These are phyloP conservation scores for Catunica adiposa DNA, from an alignment of 2,329 filamentous ascomycete genomes.

Conservation along the genomic window DNA sequence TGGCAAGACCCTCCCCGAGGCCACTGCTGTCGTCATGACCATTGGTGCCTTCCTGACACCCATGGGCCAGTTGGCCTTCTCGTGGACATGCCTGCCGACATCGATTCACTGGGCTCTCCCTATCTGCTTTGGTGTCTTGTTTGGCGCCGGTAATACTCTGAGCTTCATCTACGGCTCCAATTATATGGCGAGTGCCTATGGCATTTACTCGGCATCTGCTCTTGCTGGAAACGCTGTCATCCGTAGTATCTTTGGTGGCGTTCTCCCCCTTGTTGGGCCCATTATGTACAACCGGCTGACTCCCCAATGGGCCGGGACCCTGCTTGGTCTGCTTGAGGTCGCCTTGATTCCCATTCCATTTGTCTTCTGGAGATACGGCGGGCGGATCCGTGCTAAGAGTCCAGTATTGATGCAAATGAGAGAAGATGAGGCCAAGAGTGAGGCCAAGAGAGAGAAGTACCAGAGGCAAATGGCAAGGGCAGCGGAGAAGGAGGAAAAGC, in stretches of 20 bases:
- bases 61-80: conserved; percentile 68
- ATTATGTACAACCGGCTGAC: conserved; percentile 53
- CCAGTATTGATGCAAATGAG: conserved; percentile 29
- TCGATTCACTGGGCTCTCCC: conserved; percentile 71
- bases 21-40: conserved; percentile 64
- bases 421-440: conserved; percentile 27
- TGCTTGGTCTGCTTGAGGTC: conserved; percentile 58
- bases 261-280: conserved; percentile 57
- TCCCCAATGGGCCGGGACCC: conserved; percentile 62
- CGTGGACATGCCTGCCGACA: conserved; percentile 67
- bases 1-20: conserved; percentile 57
- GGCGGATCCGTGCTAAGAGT: conserved; percentile 35
- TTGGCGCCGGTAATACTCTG: conserved; percentile 58
- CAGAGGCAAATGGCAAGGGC: not conserved
- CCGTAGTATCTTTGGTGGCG: conserved; percentile 57
- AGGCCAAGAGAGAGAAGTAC: conserved; percentile 11
- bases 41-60: conserved; percentile 60
- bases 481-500: not conserved
- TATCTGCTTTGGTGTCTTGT: conserved; percentile 62
- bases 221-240: conserved; percentile 66
- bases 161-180: conserved; percentile 73
- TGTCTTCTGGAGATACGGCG: conserved; percentile 52
- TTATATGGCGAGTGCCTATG: conserved; percentile 64
- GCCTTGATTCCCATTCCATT: conserved; percentile 64
- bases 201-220: conserved; percentile 66